phyloP scores from a whole-genome alignment of 495 filamentous ascomycete genomes.

The Trichoderma gamsii region DNA sequence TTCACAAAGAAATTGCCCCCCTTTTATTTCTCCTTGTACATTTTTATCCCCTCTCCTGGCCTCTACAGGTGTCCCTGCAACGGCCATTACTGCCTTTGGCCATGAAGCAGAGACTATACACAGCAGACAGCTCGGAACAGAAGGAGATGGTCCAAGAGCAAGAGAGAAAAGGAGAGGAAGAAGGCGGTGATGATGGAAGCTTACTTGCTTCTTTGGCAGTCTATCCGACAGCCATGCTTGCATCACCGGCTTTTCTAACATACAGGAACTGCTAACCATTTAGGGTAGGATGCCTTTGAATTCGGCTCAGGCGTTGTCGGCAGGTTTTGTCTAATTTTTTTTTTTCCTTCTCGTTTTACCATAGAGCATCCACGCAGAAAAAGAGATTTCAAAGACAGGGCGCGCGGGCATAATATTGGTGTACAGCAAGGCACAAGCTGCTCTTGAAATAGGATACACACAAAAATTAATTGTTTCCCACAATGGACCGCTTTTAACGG shows the following conservation, averaged over 20 bases:
- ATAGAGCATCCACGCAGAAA: conserved; percentile 22
- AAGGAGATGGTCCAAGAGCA: conserved; percentile 12
- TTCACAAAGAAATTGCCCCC: not conserved
- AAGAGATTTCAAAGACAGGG: not conserved
- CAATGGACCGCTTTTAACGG: not conserved
- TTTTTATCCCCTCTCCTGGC: not conserved
- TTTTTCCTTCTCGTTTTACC: conserved; percentile 4
- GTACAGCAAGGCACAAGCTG: conserved; percentile 1
- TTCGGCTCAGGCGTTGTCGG: conserved; percentile 32
- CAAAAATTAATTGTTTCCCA: conserved; percentile 8
- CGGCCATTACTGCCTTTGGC: not conserved
- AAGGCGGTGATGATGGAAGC: not conserved
- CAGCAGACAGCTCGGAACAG: conserved; percentile 19
- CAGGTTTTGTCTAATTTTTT: conserved; percentile 18
- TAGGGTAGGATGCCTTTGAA: conserved; percentile 25
- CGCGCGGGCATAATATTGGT: not conserved
- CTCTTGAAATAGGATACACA: conserved; percentile 11
- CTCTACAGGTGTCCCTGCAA: not conserved
- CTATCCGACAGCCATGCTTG: not conserved
- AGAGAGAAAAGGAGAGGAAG: conserved; percentile 17
- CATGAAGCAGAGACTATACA: not conserved
- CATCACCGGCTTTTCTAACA: not conserved
- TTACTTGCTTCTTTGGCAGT: not conserved
- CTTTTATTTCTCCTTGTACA: conserved; percentile 16
- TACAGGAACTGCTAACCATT: not conserved